Evolutionary conservation across 2,329 filamentous ascomycete species (phyloP).

Genomic region (Fusarium napiforme): DNA sequence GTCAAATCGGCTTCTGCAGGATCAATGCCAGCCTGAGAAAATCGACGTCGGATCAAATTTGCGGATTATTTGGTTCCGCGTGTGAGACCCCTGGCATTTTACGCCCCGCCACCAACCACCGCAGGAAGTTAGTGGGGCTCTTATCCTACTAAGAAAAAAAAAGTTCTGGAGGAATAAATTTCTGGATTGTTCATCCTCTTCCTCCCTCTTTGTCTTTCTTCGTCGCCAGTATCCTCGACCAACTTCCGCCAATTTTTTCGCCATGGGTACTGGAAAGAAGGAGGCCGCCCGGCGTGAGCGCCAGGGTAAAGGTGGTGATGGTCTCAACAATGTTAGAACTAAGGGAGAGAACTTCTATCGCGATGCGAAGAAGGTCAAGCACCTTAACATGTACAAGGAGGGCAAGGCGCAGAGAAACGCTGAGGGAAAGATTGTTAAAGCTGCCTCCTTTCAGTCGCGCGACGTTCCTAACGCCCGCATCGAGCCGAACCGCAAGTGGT

Average conservation of each 20-base stretch:
- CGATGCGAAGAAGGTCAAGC: conserved; percentile 87
- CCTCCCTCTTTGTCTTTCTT: conserved; percentile 29
- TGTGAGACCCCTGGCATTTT: conserved; percentile 9
- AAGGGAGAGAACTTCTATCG: conserved; percentile 99
- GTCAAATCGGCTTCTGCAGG: conserved; percentile 23
- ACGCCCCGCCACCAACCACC: conserved; percentile 41
- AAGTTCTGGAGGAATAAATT: conserved; percentile 44
- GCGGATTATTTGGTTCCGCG: conserved; percentile 42
- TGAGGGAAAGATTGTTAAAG: conserved; percentile 83
- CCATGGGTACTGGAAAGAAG: conserved; percentile 93
- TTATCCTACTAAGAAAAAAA: conserved; percentile 38
- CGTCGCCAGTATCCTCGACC: conserved; percentile 34
- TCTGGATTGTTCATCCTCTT: conserved; percentile 35
- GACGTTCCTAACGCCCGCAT: conserved; percentile 86
- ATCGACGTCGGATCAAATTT: conserved; percentile 38
- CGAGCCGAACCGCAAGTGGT: conserved; percentile 98
- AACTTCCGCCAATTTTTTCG: conserved; percentile 40
- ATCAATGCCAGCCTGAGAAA: conserved; percentile 34
- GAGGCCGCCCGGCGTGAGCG: conserved; percentile 84
- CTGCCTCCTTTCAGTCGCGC: conserved; percentile 84
- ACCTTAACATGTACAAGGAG: conserved; percentile 89
- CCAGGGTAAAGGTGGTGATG: conserved; percentile 86
- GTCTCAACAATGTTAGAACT: conserved; percentile 88
- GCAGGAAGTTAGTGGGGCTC: conserved; percentile 39
- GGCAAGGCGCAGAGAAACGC: conserved; percentile 85